These are phyloP conservation scores for Eremochloa ophiuroides DNA, from an alignment of 176 grass and related monocot species.

Conservation along the genomic window DNA sequence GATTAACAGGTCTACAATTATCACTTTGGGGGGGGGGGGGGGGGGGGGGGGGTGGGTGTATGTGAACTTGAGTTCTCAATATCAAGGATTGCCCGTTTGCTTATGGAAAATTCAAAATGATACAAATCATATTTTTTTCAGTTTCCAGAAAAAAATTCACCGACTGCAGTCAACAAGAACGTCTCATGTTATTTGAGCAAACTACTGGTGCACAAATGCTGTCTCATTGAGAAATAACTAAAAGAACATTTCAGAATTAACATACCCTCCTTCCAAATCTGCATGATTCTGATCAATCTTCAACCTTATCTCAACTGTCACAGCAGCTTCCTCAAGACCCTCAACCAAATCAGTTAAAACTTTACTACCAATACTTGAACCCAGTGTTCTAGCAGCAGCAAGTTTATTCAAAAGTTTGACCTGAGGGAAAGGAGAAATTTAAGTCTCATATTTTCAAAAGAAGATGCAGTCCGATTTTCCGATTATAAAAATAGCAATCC, in stretches of 20 bases:
- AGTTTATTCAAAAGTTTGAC: conserved; percentile 99
- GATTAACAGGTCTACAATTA: background rate
- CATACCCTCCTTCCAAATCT: conserved; percentile 87
- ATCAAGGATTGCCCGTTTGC: background rate
- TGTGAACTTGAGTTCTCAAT: background rate
- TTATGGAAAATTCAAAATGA: background rate
- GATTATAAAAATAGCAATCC: background rate
- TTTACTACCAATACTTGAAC: conserved; percentile 56
- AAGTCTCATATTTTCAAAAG: background rate
- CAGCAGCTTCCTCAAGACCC: conserved; percentile 76
- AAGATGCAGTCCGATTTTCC: no score
- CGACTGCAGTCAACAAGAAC: background rate
- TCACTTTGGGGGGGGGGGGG: background rate
- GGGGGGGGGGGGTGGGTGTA: no score
- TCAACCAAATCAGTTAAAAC: conserved; percentile 86
- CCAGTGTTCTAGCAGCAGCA: conserved; percentile 61
- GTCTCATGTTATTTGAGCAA: background rate
- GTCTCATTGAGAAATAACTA: background rate
- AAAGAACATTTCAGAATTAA: conserved; percentile 14
- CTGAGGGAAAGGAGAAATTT: conserved; percentile 28
- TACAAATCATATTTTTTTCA: background rate
- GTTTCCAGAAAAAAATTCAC: background rate
- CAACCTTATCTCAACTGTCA: conserved; percentile 72
- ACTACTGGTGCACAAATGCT: background rate
- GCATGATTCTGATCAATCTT: conserved; percentile 93